phyloP scores from a whole-genome alignment of 208 protist genomes.

The Naegleria fowleri region DNA sequence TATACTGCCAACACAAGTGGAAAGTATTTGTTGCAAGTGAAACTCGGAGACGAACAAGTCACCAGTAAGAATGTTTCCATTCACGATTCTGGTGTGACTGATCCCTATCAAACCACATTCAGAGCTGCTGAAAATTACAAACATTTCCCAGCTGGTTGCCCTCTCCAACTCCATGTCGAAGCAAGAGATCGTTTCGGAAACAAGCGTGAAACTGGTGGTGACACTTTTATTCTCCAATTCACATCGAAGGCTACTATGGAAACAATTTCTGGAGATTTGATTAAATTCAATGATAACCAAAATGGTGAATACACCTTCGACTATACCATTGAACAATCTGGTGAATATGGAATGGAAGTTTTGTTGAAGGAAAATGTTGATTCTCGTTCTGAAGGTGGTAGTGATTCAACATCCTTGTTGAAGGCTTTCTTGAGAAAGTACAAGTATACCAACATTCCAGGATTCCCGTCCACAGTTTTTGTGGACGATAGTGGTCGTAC shows the following conservation, averaged over 20 bases:
- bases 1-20: neutral
- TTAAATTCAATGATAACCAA: neutral
- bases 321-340: neutral
- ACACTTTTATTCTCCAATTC: neutral
- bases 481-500: slow-evolving; percentile 3
- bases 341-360: slow-evolving; percentile 23
- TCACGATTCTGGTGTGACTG: neutral
- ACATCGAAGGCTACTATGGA: neutral
- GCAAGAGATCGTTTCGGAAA: slow-evolving; percentile 17
- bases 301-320: neutral
- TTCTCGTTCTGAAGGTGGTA: neutral
- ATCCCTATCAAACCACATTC: neutral
- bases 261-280: neutral
- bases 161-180: neutral
- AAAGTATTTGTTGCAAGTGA: neutral
- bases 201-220: neutral
- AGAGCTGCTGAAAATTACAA: neutral
- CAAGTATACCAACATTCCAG: neutral
- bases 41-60: neutral
- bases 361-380: neutral
- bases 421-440: neutral
- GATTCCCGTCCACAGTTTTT: neutral
- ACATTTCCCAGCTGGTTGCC: neutral
- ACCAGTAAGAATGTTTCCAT: neutral
- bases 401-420: neutral